phyloP scores from a whole-genome alignment of 1,284 basidiomycete species.

The Trametes polyzona region DNA sequence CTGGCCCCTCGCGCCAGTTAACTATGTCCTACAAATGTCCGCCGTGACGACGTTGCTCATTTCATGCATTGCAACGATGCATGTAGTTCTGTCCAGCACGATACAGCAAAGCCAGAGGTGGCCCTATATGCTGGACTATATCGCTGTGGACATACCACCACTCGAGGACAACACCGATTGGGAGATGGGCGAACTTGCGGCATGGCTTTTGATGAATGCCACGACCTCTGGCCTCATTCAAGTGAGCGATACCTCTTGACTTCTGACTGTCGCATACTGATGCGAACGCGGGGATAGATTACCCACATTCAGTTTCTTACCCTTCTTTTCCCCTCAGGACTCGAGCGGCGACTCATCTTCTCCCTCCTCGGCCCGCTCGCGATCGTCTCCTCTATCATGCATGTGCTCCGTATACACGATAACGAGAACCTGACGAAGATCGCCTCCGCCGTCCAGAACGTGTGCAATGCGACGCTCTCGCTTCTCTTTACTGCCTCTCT shows the following conservation, averaged over 20 bases:
- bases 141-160: conserved; percentile 83
- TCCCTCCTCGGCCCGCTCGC: conserved; percentile 90
- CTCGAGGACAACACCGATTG: conserved; percentile 51
- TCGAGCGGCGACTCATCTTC: conserved; percentile 90
- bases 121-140: conserved; percentile 96
- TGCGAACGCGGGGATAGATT: conserved; percentile 53
- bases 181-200: conserved; percentile 70
- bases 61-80: conserved; percentile 76
- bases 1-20: conserved; percentile 90
- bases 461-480: conserved; percentile 94
- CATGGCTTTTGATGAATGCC: conserved; percentile 90
- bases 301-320: conserved; percentile 99
- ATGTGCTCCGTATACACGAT: conserved; percentile 75
- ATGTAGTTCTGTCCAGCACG: conserved; percentile 70
- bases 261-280: neutral
- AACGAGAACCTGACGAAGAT: conserved; percentile 54
- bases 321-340: conserved; percentile 91
- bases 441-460: conserved; percentile 85
- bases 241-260: conserved; percentile 46
- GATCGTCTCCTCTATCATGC: conserved; percentile 83
- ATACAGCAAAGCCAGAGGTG: conserved; percentile 71
- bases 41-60: conserved; percentile 83
- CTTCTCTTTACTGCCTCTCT: conserved; percentile 92
- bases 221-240: conserved; percentile 86
- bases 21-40: conserved; percentile 88